These are phyloP conservation scores for Pestalotiopsis sp. DNA, from an alignment of 2,329 filamentous ascomycete genomes.

Conservation along the genomic window DNA sequence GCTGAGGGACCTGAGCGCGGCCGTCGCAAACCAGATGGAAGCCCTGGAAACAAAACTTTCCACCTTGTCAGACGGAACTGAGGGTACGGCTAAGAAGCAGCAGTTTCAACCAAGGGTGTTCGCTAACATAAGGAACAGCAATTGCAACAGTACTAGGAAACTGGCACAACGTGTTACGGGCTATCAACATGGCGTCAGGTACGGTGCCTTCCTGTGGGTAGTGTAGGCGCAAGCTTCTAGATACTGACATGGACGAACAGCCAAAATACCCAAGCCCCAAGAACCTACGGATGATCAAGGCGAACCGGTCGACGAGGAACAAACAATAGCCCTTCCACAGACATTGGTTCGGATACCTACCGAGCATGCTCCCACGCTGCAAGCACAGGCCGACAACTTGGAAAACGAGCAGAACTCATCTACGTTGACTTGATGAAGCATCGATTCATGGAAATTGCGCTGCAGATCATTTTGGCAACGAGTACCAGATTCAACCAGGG, in stretches of 20 bases:
- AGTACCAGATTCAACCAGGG: too few species aligned
- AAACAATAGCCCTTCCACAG: conserved; percentile 68
- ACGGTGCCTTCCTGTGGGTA: conserved; percentile 32
- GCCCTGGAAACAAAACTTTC: conserved; percentile 75
- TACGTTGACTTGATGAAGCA: conserved; percentile 5
- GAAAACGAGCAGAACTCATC: conserved; percentile 42
- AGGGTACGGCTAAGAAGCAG: conserved; percentile 54
- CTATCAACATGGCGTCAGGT: conserved; percentile 87
- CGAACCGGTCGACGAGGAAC: conserved; percentile 38
- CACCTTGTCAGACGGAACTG: conserved; percentile 79
- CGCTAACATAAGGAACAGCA: conserved; percentile 47
- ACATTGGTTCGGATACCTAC: conserved; percentile 85
- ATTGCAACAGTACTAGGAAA: conserved; percentile 85
- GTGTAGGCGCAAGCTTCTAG: conserved; percentile 14
- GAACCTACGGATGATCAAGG: conserved; percentile 37
- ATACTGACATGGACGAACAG: conserved; percentile 40
- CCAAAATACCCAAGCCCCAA: conserved; percentile 68
- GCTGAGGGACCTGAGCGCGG: conserved; percentile 76
- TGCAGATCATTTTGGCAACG: not conserved
- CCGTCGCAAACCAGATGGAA: conserved; percentile 81
- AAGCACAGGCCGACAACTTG: conserved; percentile 60
- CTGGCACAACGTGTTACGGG: conserved; percentile 84
- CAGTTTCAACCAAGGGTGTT: conserved; percentile 20
- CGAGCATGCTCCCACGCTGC: conserved; percentile 69
- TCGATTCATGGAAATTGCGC: not conserved